Evolutionary conservation across 495 filamentous ascomycete species (phyloP).

Genomic region (Penicillium cinerascens): DNA sequence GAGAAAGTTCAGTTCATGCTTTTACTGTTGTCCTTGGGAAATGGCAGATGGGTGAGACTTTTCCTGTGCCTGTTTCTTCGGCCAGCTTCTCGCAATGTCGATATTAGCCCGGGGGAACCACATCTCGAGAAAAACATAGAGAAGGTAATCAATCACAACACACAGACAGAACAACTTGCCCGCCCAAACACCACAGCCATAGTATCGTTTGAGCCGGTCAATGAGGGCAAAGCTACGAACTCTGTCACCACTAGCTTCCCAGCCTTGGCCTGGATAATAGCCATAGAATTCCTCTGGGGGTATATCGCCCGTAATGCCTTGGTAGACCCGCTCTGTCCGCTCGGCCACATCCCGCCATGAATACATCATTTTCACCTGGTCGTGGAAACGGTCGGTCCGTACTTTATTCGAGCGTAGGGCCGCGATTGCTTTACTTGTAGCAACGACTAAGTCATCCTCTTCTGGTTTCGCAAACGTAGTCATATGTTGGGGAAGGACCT

Average conservation of each 20-base stretch:
- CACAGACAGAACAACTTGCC: slow-evolving; percentile 95
- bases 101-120: slow-evolving; percentile 80
- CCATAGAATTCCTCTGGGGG: slow-evolving; percentile 86
- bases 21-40: too few relatives aligned
- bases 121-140: slow-evolving; percentile 84
- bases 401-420: slow-evolving; percentile 89
- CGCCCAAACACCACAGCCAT: slow-evolving; percentile 99
- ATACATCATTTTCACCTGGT: slow-evolving; percentile 96
- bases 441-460: slow-evolving; percentile 65
- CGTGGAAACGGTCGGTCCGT: slow-evolving; percentile 89
- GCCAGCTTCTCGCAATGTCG: slow-evolving; percentile 91
- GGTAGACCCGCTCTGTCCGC: slow-evolving; percentile 91
- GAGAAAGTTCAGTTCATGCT: too few relatives aligned
- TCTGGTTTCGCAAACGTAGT: slow-evolving; percentile 78
- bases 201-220: slow-evolving; percentile 91
- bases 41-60: too few relatives aligned
- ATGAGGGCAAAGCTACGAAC: slow-evolving; percentile 87
- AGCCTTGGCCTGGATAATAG: slow-evolving; percentile 58
- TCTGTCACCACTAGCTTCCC: slow-evolving; percentile 68
- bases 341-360: slow-evolving; percentile 93
- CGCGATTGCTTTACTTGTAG: slow-evolving; percentile 77
- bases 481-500: slow-evolving; percentile 87
- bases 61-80: slow-evolving; percentile 74
- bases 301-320: slow-evolving; percentile 80
- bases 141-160: slow-evolving; percentile 86